Conservation (phyloP, 352 stramenopile genomes). For the Achlya hypogyna region DNA sequence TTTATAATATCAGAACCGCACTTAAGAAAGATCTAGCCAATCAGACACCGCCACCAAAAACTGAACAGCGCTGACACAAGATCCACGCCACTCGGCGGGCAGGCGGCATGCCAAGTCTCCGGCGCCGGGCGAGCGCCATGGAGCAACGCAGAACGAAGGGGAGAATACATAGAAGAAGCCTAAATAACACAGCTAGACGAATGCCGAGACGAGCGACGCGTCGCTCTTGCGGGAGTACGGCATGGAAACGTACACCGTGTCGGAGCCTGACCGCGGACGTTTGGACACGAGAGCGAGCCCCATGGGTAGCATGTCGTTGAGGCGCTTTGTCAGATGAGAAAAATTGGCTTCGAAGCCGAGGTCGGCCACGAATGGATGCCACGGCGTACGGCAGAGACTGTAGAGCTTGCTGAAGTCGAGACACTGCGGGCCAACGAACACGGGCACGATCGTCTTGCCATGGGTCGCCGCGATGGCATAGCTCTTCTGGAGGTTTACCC, state of each 20-base stretch:
- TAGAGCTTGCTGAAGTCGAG: conserved; percentile 70
- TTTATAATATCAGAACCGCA: not conserved
- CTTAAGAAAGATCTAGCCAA: not conserved
- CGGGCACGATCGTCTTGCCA: conserved; percentile 36
- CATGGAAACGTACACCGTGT: conserved; percentile 1
- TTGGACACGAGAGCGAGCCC: not conserved
- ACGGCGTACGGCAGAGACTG: conserved; percentile 47
- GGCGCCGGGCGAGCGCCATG: no score
- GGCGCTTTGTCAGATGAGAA: not conserved
- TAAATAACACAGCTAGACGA: not conserved
- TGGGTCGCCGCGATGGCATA: conserved; percentile 23
- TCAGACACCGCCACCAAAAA: conserved; percentile 1
- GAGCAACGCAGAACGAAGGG: not conserved
- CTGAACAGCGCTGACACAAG: not conserved
- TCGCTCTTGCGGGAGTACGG: not conserved
- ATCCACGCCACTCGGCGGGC: no score
- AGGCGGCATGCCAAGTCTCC: no score
- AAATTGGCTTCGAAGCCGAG: conserved; percentile 23
- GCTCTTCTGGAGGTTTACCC: conserved; percentile 28
- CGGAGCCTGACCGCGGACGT: not conserved
- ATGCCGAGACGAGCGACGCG: not conserved
- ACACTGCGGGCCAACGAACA: conserved; percentile 49
- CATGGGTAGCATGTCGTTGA: conserved; percentile 1
- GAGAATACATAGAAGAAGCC: no score
- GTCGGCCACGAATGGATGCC: conserved; percentile 60